phyloP scores from a whole-genome alignment of 768 basidiomycete species.

The Mycena alexandri region DNA sequence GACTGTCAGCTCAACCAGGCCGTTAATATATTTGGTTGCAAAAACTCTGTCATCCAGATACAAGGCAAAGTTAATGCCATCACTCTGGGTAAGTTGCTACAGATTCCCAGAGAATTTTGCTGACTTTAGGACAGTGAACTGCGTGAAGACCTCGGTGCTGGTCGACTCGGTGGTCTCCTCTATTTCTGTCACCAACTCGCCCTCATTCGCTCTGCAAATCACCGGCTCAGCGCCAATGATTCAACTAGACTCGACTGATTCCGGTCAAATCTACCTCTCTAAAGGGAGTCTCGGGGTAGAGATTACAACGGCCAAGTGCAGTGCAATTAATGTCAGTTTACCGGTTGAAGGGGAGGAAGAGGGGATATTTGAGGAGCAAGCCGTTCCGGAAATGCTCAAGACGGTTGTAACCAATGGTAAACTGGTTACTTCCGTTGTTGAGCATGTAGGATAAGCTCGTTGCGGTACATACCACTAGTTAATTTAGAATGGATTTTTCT shows the following conservation, averaged over 20 bases:
- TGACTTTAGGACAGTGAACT: conserved; percentile 72
- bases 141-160: conserved; percentile 87
- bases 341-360: conserved; percentile 92
- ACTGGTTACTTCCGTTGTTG: conserved; percentile 89
- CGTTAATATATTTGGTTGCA: conserved; percentile 92
- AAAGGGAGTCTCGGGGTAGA: conserved; percentile 82
- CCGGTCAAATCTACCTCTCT: conserved; percentile 94
- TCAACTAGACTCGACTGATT: conserved; percentile 94
- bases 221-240: conserved; percentile 92
- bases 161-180: conserved; percentile 95
- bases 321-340: conserved; percentile 89
- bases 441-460: conserved; percentile 75
- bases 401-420: conserved; percentile 85
- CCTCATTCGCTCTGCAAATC: conserved; percentile 94
- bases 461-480: too few species aligned
- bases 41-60: conserved; percentile 83
- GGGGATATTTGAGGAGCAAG: conserved; percentile 89
- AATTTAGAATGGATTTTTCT: too few species aligned
- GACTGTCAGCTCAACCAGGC: conserved; percentile 84
- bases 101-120: conserved; percentile 13
- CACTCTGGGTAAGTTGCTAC: conserved; percentile 73
- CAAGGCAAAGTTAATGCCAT: conserved; percentile 97
- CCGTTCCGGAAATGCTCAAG: conserved; percentile 97
- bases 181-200: conserved; percentile 89
- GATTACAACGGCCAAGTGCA: conserved; percentile 95